Evolutionary conservation across 2,329 filamentous ascomycete genomes (phyloP), one percentile per base, ranked within the genome.

Genomic region (Alternaria incomplexa): DNA sequence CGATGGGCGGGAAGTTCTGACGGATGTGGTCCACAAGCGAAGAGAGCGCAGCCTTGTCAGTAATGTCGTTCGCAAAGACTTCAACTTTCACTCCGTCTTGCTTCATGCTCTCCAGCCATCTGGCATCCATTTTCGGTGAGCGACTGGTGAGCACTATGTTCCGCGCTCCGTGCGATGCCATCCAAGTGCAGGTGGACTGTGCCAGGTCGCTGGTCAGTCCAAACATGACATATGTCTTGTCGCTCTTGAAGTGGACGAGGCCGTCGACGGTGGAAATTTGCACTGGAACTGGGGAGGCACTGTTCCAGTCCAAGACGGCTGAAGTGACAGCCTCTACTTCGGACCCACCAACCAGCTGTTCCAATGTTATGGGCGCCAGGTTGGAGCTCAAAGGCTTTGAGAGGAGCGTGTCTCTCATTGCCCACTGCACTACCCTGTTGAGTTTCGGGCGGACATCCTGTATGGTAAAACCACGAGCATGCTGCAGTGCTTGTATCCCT

Each of bases 191-290:
- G 4, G 73, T 36, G 3, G 64, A 60, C 3, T 53, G 46, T 3
- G 72, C 72, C 12, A 77, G 30, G 5, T 71, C 73, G 15, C 66
- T 67, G 3, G 74, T 59, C 5, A 73, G 60, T 10, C 74, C 74
- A 20, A 70, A 47, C 8, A 77, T 36, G 2, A 72, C 55, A 48
- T 75, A 76, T 1, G 67, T 69, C 32, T 58, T 66, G n/a, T 69
- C 46, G 6, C 11, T 8, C 11, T 46, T 32, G 32, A 56, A 62
- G 15, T 40, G 36, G n/a, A 40, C 36, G 4, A 40, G 36, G 36
- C 36, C 36, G 36, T 40, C 36, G 36, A 40, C 36, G 8, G 36
- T 40, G 36, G 36, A 40, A 40, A 40, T 40, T n/a, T 40, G 36
- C 36, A 40, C 36, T 40, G 36, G 36, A n/a, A 40, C 36, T 4